Evolutionary conservation across 345 rosid species (phyloP).

Genomic region (Triadica sebifera): DNA sequence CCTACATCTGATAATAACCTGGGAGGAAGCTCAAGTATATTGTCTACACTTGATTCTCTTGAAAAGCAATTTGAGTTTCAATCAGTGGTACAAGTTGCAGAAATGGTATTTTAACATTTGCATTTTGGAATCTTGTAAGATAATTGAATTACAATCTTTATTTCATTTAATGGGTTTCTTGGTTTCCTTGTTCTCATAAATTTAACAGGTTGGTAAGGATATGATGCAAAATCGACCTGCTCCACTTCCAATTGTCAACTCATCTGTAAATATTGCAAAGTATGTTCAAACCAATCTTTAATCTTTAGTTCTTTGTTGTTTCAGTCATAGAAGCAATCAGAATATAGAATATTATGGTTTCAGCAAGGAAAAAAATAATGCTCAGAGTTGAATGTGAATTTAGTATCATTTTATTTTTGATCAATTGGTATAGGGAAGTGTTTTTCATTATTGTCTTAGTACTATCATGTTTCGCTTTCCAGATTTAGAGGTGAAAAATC

Average conservation of each 20-base stretch:
- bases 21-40: constrained; percentile 52
- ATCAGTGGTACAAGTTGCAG: constrained; percentile 29
- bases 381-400: not conserved
- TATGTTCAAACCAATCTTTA: constrained; percentile 20
- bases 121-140: constrained; percentile 15
- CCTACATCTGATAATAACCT: constrained; percentile 41
- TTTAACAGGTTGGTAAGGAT: constrained; percentile 56
- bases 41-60: constrained; percentile 46
- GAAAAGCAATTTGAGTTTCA: constrained; percentile 48
- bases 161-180: constrained; percentile 1
- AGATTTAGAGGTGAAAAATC: constrained; percentile 50
- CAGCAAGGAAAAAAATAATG: constrained; percentile 12
- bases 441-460: constrained; percentile 20
- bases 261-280: constrained; percentile 44
- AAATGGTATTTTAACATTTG: constrained; percentile 35
- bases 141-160: constrained; percentile 12
- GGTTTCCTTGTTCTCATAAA: constrained; percentile 25
- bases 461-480: constrained; percentile 23
- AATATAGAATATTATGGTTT: constrained; percentile 4
- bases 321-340: not conserved
- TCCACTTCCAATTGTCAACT: constrained; percentile 34
- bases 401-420: not conserved
- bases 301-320: constrained; percentile 4
- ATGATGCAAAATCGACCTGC: constrained; percentile 31
- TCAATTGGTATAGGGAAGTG: constrained; percentile 10